Evolutionary conservation across 2,329 filamentous ascomycete species (phyloP).

Genomic region (Diaporthe ampelina): DNA sequence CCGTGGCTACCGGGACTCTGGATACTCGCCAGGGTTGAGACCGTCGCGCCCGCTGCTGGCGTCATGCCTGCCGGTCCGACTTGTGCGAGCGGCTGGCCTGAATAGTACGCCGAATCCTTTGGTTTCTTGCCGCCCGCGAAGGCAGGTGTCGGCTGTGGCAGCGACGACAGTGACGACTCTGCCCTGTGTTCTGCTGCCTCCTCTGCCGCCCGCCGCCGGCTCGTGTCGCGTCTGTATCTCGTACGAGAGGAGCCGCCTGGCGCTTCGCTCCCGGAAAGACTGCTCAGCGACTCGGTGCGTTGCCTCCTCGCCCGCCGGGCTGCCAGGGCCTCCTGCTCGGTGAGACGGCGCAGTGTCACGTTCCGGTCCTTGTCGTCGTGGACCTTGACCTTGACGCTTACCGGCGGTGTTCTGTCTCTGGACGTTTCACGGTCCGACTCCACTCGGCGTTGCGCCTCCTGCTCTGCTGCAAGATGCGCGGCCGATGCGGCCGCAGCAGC

Average conservation of each 20-base stretch:
- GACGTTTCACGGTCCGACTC: constrained; percentile 51
- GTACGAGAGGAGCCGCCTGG: constrained; percentile 51
- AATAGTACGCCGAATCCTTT: constrained; percentile 75
- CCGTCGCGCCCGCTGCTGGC: constrained; percentile 57
- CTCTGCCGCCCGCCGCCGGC: constrained; percentile 59
- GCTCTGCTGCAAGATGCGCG: constrained; percentile 61
- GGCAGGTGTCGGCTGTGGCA: constrained; percentile 69
- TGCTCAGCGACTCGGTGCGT: constrained; percentile 67
- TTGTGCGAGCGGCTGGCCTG: constrained; percentile 56
- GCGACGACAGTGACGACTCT: constrained; percentile 54
- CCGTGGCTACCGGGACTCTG: constrained; percentile 63
- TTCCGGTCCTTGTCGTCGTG: constrained; percentile 73
- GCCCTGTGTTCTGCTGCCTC: constrained; percentile 60
- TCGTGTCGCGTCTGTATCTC: constrained; percentile 69
- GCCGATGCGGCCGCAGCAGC: constrained; percentile 63
- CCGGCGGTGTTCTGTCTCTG: constrained; percentile 58
- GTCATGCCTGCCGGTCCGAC: constrained; percentile 55
- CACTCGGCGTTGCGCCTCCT: constrained; percentile 55
- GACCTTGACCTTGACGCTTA: constrained; percentile 72
- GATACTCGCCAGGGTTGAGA: constrained; percentile 62
- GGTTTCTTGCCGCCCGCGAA: constrained; percentile 65
- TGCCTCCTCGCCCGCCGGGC: constrained; percentile 55
- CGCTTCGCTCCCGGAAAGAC: constrained; percentile 67
- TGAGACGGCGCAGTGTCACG: constrained; percentile 72
- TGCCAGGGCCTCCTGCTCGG: constrained; percentile 70